A percentile compares a stretch with the other conserved stretches of the same genome.
phyloP scores from a whole-genome alignment of 1,139 yeast genomes.

The Lodderomyces orthopsilosis region DNA sequence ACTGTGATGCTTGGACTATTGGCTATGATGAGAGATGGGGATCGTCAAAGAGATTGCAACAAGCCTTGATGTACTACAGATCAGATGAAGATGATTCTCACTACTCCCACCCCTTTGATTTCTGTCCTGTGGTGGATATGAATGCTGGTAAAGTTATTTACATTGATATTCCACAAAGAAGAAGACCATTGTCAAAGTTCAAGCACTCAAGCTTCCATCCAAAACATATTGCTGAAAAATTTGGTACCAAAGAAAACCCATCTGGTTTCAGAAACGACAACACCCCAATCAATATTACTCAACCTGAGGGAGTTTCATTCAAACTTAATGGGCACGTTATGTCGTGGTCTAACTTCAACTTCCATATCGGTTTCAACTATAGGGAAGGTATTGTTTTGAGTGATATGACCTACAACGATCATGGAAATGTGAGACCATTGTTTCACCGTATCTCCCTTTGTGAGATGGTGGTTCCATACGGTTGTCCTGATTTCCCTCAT shows the following conservation, averaged over 20 bases:
- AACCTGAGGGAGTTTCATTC: slow-evolving; percentile 82
- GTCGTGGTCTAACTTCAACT: slow-evolving; percentile 72
- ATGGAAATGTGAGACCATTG: slow-evolving; percentile 65
- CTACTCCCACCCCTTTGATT: slow-evolving; percentile 80
- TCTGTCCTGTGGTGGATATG: slow-evolving; percentile 80
- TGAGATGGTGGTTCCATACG: slow-evolving; percentile 86
- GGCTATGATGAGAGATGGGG: slow-evolving; percentile 88
- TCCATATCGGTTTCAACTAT: slow-evolving; percentile 81
- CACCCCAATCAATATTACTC: slow-evolving; percentile 66
- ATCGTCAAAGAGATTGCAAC: slow-evolving; percentile 70
- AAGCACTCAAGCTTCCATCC: slow-evolving; percentile 72
- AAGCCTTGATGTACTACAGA: slow-evolving; percentile 77
- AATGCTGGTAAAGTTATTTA: slow-evolving; percentile 63
- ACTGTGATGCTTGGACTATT: slow-evolving; percentile 85
- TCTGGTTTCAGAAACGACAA: slow-evolving; percentile 56
- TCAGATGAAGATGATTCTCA: slow-evolving; percentile 78
- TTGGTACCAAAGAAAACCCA: slow-evolving; percentile 51
- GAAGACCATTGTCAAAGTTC: slow-evolving; percentile 68
- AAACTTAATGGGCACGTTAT: slow-evolving; percentile 64
- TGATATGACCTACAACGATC: slow-evolving; percentile 71
- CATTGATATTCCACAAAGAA: slow-evolving; percentile 71
- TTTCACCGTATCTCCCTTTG: slow-evolving; percentile 77
- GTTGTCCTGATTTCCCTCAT: slow-evolving; percentile 75
- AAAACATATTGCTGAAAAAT: slow-evolving; percentile 55
- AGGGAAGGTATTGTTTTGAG: slow-evolving; percentile 81